Evolutionary conservation across 768 basidiomycete genomes (phyloP), one percentile per base, ranked within the genome.

Genomic region (Phanerodontia chrysosporium): DNA sequence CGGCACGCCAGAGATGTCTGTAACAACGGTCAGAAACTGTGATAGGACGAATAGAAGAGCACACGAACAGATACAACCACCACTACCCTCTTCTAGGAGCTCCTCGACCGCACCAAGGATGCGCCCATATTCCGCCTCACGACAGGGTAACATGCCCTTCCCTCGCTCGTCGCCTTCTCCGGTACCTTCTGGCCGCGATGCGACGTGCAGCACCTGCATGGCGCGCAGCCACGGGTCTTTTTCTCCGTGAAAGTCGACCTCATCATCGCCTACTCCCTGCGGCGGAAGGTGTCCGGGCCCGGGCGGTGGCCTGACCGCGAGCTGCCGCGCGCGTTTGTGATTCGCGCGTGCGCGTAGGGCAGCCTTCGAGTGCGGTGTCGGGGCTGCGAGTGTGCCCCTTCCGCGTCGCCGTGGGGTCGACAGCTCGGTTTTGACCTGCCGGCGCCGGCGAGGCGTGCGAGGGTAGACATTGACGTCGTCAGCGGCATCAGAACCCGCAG

Each of bases 1-100:
- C n/a, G 96, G 97, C 7, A 98, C 94, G 9, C 97, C 96, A 7
- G 95, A 95, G 49, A 98, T 97, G 72, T 98, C 95, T 98, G 55
- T 59, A 27, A 51, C 32, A 16, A 45, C 36, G 51, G 10, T 29
- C 21, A 28, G 25, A 6, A 22, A 48, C 22, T 29, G 21, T 29
- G 29, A 10, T 22, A 46, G 13, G 9, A 35, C 52, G 6, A 39
- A 3, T 48, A 42, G 39, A 18, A 58, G 2, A 58, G 39, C 10
- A 78, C 93, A 69, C 67, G 32, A 7, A 96, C 95, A 98, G 53
- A 99, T 79, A 72, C 97, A 99, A 18, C 96, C 96, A 1, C 96
- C 96, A 42, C 89, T 92, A 0, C 94, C 93, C 63, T 94, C 92
- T 60, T 97, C 94, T 13, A 99, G 76, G 29, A 96, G 76, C 61